A percentile compares a stretch with the other conserved stretches of the same genome.
These are phyloP conservation scores for Pseudocercospora cruenta DNA, from an alignment of 2,329 filamentous ascomycete species.

Conservation along the genomic window DNA sequence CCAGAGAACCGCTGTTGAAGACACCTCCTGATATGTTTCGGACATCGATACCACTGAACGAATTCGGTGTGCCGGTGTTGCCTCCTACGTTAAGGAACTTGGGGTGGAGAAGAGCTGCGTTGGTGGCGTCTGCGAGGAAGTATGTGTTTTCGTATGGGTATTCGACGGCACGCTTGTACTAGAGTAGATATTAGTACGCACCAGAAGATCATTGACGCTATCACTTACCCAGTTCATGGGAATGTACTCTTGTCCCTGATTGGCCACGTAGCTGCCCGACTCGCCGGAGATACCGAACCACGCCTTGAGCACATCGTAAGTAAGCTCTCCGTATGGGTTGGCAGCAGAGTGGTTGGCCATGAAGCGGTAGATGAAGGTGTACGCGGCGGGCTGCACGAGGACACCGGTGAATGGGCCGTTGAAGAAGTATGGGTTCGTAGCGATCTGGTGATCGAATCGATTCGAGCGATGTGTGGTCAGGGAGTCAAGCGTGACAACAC, in stretches of 20 bases:
- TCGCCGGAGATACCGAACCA: constrained; percentile 27
- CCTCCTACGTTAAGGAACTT: constrained; percentile 40
- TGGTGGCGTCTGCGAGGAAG: constrained; percentile 27
- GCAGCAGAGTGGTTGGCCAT: constrained; percentile 42
- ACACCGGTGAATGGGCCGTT: constrained; percentile 38
- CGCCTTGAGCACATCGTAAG: constrained; percentile 38
- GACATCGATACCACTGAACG: constrained; percentile 42
- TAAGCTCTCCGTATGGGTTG: constrained; percentile 37
- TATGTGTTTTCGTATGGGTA: constrained; percentile 37
- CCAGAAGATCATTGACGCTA: not conserved
- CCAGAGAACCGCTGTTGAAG: constrained; percentile 40
- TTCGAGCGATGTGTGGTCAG: constrained; percentile 24
- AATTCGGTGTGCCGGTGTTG: constrained; percentile 41
- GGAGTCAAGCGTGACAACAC: constrained; percentile 12
- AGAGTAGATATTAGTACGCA: constrained; percentile 1
- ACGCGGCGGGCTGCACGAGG: constrained; percentile 30
- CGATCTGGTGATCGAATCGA: constrained; percentile 29
- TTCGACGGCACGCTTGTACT: constrained; percentile 31
- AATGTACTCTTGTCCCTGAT: constrained; percentile 43
- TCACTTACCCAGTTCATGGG: constrained; percentile 41
- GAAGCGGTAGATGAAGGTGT: constrained; percentile 37
- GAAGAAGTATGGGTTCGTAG: constrained; percentile 41
- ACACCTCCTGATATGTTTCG: constrained; percentile 45
- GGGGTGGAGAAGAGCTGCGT: constrained; percentile 30
- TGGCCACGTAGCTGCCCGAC: constrained; percentile 37